These are phyloP conservation scores for Harringtonia aguacate DNA, from an alignment of 2,329 filamentous ascomycete species.

Conservation along the genomic window DNA sequence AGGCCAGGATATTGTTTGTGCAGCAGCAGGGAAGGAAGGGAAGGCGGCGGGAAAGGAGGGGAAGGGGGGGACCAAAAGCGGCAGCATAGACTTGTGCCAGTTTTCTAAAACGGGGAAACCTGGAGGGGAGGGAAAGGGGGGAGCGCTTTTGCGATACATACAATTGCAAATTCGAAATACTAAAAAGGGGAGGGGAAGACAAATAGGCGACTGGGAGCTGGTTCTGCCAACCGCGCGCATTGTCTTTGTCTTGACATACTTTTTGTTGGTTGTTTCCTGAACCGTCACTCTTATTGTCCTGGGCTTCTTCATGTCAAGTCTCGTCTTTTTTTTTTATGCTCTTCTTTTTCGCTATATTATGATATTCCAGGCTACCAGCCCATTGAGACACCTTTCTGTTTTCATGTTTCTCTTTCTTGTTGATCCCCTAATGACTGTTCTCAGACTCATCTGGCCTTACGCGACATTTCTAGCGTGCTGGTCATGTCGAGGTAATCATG, in stretches of 20 bases:
- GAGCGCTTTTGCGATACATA: neutral
- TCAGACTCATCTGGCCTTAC: too few relatives aligned
- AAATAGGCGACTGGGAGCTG: neutral
- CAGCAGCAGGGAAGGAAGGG: too few relatives aligned
- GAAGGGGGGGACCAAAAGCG: neutral
- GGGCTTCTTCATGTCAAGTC: too few relatives aligned
- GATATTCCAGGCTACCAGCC: neutral
- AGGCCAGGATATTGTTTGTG: neutral
- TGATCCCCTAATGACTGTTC: too few relatives aligned
- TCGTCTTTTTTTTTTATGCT: neutral
- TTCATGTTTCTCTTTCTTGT: too few relatives aligned
- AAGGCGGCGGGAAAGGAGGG: too few relatives aligned
- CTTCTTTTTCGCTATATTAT: neutral
- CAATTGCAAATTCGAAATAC: neutral
- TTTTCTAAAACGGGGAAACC: neutral
- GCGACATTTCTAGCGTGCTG: too few relatives aligned
- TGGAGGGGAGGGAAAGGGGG: neutral
- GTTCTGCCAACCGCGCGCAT: neutral
- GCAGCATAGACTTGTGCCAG: constrained; percentile 1
- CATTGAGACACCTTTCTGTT: neutral
- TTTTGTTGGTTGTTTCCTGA: neutral
- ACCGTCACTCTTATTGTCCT: neutral
- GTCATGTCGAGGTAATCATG: too few relatives aligned
- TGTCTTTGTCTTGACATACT: neutral
- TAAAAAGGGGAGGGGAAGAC: too few relatives aligned